Base-by-base conservation (phyloP, 176 grass and related monocot species). In the Puya raimondii region DNA sequence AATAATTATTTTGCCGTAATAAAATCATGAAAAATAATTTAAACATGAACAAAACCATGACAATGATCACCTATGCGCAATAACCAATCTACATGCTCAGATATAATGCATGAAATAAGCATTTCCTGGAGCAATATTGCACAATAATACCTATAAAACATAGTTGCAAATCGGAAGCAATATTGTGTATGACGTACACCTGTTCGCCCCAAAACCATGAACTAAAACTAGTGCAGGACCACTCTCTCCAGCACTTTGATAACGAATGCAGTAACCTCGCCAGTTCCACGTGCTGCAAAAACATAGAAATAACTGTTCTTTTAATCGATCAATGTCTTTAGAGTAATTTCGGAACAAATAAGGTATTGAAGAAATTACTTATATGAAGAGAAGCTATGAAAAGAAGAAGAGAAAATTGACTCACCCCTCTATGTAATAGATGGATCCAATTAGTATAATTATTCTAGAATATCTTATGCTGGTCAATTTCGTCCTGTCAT, bases 161-260 rank as follows among this genome's bases (percentile, higher is more conserved):
- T 16, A 66, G n/a, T 66, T 69, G 53, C 70, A 75, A 79, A 57
- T 47, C 25, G 20, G 65, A 20, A 65, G 61, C 12, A 53, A 14
- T 69, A 70, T 51, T 11, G 49, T 73, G 64, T 51, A 78, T 49
- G 76, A 75, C 66, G 42, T 47, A 65, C 66, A 92, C 89, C 89
- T 97, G 86, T 97, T 96, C 49, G 86, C 89, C 23, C 89, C 86
- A 69, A 97, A 97, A 49, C 89, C 93, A 73, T 97, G 89, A 72
- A 97, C 59, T 47, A 97, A 72, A 90, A 97, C 86, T 59, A 92
- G 79, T 27, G 93, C 81, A 75, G 89, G 89, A 22, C 89, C 93
- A 22, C 57, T 70, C 2, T 87, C 79, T 65, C 89, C 93, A 1
- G 89, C 84, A 26, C 50, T 66, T 72, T 97, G 93, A 42, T 92